Evolutionary conservation across 495 filamentous ascomycete genomes (phyloP).

Genomic region (Penicillium alfredii): DNA sequence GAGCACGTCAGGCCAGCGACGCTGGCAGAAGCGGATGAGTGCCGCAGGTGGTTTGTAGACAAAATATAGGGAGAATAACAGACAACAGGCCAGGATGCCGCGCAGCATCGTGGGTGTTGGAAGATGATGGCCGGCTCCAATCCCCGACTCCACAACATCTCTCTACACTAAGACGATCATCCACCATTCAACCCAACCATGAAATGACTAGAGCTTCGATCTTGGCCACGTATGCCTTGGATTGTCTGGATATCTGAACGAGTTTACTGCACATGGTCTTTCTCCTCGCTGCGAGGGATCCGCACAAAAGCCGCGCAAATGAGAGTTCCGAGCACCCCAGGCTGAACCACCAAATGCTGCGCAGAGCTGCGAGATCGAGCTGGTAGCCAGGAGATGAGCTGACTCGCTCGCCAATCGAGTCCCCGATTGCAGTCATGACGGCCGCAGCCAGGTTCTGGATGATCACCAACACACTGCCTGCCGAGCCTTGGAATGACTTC

Average conservation of each 20-base stretch:
- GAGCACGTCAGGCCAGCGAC: slow-evolving; percentile 68
- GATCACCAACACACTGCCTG: slow-evolving; percentile 23
- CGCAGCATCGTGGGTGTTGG: no score
- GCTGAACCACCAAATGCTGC: slow-evolving; percentile 47
- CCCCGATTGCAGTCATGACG: slow-evolving; percentile 39
- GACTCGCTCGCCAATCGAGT: slow-evolving; percentile 39
- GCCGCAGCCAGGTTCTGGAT: slow-evolving; percentile 31
- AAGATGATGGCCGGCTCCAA: no score
- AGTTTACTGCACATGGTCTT: no score
- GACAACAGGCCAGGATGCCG: slow-evolving; percentile 35
- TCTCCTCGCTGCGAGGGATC: no score
- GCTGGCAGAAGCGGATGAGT: slow-evolving; percentile 61
- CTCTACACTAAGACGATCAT: no score
- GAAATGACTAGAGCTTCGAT: no score
- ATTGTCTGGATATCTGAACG: no score
- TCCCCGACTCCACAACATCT: no score
- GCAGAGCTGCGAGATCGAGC: slow-evolving; percentile 34
- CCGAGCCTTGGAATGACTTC: slow-evolving; percentile 24
- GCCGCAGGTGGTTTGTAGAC: slow-evolving; percentile 68
- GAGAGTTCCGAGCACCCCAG: no score
- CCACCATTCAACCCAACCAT: no score
- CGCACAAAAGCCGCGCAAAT: no score
- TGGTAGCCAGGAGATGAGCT: slow-evolving; percentile 27
- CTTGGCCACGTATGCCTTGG: no score
- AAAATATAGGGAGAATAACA: slow-evolving; percentile 54